phyloP scores from a whole-genome alignment of 805 yeast genomes.

The Ogataea trehaloabstinens region DNA sequence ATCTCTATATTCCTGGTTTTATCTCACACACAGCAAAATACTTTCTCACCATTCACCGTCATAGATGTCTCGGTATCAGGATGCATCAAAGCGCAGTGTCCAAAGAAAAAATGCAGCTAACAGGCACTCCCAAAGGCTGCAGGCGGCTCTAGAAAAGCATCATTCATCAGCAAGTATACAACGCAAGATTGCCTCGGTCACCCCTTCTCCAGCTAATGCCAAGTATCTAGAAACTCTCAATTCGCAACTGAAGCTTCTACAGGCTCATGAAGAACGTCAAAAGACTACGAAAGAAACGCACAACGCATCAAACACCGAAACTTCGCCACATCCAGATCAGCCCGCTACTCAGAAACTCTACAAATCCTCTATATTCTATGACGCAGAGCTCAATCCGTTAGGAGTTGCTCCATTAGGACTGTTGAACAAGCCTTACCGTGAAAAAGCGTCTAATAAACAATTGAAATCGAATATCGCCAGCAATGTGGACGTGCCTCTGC shows the following conservation, averaged over 20 bases:
- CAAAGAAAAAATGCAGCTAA: no score
- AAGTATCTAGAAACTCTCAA: conserved; percentile 17
- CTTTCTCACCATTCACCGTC: no score
- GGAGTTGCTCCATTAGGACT: conserved; percentile 49
- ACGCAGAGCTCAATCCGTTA: conserved; percentile 62
- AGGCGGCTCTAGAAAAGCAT: conserved; percentile 8
- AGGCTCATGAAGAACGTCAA: conserved; percentile 10
- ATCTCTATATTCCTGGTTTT: no score
- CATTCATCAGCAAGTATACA: conserved; percentile 8
- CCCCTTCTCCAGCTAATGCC: conserved; percentile 7
- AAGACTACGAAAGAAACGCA: conserved; percentile 1
- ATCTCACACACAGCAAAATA: no score
- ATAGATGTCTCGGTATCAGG: no score
- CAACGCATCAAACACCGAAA: background rate
- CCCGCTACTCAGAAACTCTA: conserved; percentile 36
- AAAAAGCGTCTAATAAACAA: conserved; percentile 33
- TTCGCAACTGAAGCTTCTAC: conserved; percentile 15
- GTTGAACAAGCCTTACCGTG: conserved; percentile 28
- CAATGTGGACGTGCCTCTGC: conserved; percentile 26
- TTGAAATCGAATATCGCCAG: conserved; percentile 7
- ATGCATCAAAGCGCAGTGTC: no score
- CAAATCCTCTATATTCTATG: conserved; percentile 53
- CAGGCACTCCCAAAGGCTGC: conserved; percentile 9
- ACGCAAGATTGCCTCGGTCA: conserved; percentile 11
- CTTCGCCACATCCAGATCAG: background rate